A percentile compares a stretch with the other conserved stretches of the same genome.
Conservation (phyloP, 1,139 yeast genomes). For the Debaryomyces sp. region DNA sequence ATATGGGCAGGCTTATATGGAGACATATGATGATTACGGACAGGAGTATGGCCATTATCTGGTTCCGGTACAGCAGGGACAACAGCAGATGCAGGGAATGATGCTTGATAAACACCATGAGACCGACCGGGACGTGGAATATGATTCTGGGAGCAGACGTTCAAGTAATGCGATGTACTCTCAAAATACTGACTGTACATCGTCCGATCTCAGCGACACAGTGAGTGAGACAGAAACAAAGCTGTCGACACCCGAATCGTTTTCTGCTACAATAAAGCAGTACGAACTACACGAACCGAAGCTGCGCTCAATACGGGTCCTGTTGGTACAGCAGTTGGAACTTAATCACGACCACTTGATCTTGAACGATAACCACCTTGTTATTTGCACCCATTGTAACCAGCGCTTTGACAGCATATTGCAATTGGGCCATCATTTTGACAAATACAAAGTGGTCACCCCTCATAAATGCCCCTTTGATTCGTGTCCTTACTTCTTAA, state of each 20-base stretch:
- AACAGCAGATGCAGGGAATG: neutral
- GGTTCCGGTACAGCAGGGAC: neutral
- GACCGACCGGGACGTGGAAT: neutral
- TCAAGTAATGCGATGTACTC: neutral
- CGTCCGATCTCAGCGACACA: neutral
- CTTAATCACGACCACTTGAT: neutral
- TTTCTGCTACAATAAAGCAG: neutral
- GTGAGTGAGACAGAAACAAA: slow-evolving; percentile 4
- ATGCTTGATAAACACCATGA: neutral
- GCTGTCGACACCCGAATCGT: slow-evolving; percentile 4
- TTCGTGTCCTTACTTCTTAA: slow-evolving; percentile 61
- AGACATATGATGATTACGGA: neutral
- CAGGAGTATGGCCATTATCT: neutral
- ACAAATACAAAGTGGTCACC: slow-evolving; percentile 13
- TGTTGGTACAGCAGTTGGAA: neutral
- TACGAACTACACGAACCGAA: neutral
- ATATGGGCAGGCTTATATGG: neutral
- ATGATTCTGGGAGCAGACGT: neutral
- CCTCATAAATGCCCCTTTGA: slow-evolving; percentile 47
- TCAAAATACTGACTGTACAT: neutral
- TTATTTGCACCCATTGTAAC: slow-evolving; percentile 13
- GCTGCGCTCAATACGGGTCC: neutral
- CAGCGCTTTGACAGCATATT: slow-evolving; percentile 6
- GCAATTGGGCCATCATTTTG: slow-evolving; percentile 12
- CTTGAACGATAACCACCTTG: neutral